Conservation (phyloP, 768 basidiomycete species). For the Leccinum ochraceum region DNA sequence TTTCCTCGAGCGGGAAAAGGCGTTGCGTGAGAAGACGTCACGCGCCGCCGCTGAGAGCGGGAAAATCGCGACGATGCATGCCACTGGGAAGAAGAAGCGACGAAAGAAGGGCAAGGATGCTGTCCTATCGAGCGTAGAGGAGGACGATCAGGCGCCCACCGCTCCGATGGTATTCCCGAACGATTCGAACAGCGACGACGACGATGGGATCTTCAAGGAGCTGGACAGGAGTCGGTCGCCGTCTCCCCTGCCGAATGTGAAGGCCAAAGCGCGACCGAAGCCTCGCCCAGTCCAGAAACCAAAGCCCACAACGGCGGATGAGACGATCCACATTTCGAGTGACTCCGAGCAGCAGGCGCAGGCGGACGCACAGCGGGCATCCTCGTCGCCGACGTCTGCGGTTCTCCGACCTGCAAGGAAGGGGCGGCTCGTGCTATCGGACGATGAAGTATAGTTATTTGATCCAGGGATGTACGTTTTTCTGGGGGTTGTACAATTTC, state of each 20-base stretch:
- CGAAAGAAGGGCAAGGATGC: slow-evolving; percentile 44
- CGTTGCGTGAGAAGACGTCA: slow-evolving; percentile 53
- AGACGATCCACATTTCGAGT: slow-evolving; percentile 24
- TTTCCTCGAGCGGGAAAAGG: slow-evolving; percentile 78
- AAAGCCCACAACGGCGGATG: slow-evolving; percentile 1
- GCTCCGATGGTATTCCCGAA: slow-evolving; percentile 16
- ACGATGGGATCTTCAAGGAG: slow-evolving; percentile 25
- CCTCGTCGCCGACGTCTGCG: slow-evolving; percentile 3
- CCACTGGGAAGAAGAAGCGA: slow-evolving; percentile 60
- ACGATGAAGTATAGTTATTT: slow-evolving; percentile 36
- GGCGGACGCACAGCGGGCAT: not conserved
- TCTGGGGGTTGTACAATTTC: slow-evolving; percentile 4
- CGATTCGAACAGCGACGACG: slow-evolving; percentile 20
- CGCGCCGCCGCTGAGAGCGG: slow-evolving; percentile 46
- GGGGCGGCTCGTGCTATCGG: slow-evolving; percentile 37
- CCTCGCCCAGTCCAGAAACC: slow-evolving; percentile 46
- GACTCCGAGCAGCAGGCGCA: slow-evolving; percentile 18
- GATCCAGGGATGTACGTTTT: slow-evolving; percentile 14
- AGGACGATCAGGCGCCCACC: slow-evolving; percentile 21
- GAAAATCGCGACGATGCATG: slow-evolving; percentile 43
- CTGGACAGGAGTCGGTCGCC: slow-evolving; percentile 30
- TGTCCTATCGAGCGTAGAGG: slow-evolving; percentile 44
- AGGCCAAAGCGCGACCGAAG: slow-evolving; percentile 31
- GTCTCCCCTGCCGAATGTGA: slow-evolving; percentile 13
- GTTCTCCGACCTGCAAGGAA: slow-evolving; percentile 25